Conservation (phyloP, 805 yeast species). For the Schwanniomyces sp. region DNA sequence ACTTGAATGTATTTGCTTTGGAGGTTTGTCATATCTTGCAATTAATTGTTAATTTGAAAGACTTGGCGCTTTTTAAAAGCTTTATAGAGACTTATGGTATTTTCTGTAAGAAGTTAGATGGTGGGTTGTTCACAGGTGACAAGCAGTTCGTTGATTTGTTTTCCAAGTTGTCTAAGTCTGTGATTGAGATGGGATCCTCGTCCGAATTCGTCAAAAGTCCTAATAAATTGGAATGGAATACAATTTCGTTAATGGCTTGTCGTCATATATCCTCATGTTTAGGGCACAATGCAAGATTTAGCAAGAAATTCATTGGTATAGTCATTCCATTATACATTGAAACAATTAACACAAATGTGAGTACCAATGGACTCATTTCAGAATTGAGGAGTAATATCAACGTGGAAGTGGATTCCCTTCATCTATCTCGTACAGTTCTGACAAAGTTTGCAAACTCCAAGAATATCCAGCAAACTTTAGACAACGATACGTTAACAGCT, state of each 20-base stretch:
- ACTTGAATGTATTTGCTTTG: constrained; percentile 77
- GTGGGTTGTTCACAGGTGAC: constrained; percentile 66
- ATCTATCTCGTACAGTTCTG: constrained; percentile 26
- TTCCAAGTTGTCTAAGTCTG: constrained; percentile 24
- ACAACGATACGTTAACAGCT: constrained; percentile 34
- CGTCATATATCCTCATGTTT: constrained; percentile 38
- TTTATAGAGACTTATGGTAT: constrained; percentile 47
- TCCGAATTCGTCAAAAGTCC: constrained; percentile 17
- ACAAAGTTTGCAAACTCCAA: constrained; percentile 12
- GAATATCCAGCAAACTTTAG: constrained; percentile 20
- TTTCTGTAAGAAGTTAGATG: constrained; percentile 52
- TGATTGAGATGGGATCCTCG: constrained; percentile 15
- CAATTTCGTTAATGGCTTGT: constrained; percentile 41
- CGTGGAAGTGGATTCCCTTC: constrained; percentile 21
- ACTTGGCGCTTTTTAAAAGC: constrained; percentile 58
- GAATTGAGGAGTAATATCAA: constrained; percentile 27
- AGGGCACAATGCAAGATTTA: constrained; percentile 29
- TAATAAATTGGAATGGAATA: constrained; percentile 45
- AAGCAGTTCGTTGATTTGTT: constrained; percentile 52
- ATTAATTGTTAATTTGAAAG: constrained; percentile 53
- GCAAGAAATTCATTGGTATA: constrained; percentile 26
- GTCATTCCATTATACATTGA: constrained; percentile 40
- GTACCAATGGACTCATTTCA: constrained; percentile 17
- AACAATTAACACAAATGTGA: constrained; percentile 24
- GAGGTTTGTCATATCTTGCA: constrained; percentile 62